Evolutionary conservation across 352 stramenopile species (phyloP), one percentile per base, ranked within the genome.

Genomic region (Globisporangium alternatum): DNA sequence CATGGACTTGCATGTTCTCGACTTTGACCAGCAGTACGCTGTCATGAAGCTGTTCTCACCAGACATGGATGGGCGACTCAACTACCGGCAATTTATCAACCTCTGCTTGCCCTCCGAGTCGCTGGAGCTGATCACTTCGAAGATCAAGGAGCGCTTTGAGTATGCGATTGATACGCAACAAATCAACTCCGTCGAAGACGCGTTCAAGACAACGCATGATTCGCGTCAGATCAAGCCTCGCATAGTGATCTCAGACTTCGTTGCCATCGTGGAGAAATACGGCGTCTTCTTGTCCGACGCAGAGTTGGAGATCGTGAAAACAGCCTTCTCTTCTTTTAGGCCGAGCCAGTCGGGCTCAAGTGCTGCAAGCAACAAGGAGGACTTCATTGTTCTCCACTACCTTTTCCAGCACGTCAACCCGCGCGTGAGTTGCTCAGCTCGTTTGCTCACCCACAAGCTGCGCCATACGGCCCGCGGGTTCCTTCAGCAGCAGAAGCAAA

Each of bases 1-100:
- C 17, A 65, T 70, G 12, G 80, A 91, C 41, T 62, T 87, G 17
- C 70, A 91, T 53, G 74, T 70, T 15, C 76, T 93, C 13, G 75
- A 90, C 52, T 86, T 90, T 31, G 81, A 89, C 28, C 79, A 93
- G 51, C 83, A 91, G 31, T 80, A 93, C 33, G 71, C 78, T 9
- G 64, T 92, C 33, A 69, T 90, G 65, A 64, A 70, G 17, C 72
- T 86, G 41, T 92, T 91, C 59, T 80, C 74, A 7, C 75, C 73
- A 8, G 66, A 82, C 17, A 74, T 79, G 62, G 81, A 93, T 64
- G 83, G 84, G 5, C 69, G 77, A 39, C 68, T 95, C 10, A 89
- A 92, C 54, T 95, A 92, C 56, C 68, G 66, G 1, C 75, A 90
- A 31, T 95, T 95, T 31, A 62, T 91, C 8, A 69, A 70, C 9